A percentile compares a stretch with the other conserved stretches of the same genome.
Conservation (phyloP, 2,329 filamentous ascomycete species). For the Fusarium sp. region DNA sequence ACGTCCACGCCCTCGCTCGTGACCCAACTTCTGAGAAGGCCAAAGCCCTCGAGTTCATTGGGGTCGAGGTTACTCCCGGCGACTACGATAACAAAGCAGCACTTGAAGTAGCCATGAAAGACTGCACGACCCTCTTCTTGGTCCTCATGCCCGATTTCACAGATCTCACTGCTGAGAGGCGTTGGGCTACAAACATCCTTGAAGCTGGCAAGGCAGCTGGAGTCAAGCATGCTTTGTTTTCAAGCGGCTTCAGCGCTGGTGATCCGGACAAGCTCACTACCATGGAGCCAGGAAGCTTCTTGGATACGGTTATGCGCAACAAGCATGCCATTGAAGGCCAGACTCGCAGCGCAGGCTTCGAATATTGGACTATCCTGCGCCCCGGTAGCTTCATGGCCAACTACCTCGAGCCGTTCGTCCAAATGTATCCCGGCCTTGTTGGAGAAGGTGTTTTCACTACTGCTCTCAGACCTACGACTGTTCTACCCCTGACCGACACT, state of each 20-base stretch:
- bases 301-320: conserved; percentile 51
- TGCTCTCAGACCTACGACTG: conserved; percentile 53
- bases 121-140: conserved; percentile 54
- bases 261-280: conserved; percentile 48
- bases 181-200: conserved; percentile 52
- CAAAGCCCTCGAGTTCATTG: conserved; percentile 49
- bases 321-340: conserved; percentile 62
- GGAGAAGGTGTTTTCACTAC: conserved; percentile 57
- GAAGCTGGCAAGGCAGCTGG: conserved; percentile 57
- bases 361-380: conserved; percentile 64
- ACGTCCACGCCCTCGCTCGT: conserved; percentile 56
- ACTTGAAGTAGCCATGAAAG: conserved; percentile 50
- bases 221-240: conserved; percentile 56
- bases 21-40: conserved; percentile 51
- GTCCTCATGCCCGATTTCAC: conserved; percentile 53
- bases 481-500: conserved; percentile 61
- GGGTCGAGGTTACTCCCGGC: conserved; percentile 53
- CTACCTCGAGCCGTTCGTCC: conserved; percentile 59
- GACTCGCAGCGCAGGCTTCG: conserved; percentile 56
- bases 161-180: conserved; percentile 51
- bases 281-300: conserved; percentile 49
- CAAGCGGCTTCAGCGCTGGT: conserved; percentile 52
- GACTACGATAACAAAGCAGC: conserved; percentile 53
- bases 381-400: conserved; percentile 68
- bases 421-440: conserved; percentile 58